Evolutionary conservation across 495 filamentous ascomycete genomes (phyloP).

Genomic region (Neurospora tetrasperma): DNA sequence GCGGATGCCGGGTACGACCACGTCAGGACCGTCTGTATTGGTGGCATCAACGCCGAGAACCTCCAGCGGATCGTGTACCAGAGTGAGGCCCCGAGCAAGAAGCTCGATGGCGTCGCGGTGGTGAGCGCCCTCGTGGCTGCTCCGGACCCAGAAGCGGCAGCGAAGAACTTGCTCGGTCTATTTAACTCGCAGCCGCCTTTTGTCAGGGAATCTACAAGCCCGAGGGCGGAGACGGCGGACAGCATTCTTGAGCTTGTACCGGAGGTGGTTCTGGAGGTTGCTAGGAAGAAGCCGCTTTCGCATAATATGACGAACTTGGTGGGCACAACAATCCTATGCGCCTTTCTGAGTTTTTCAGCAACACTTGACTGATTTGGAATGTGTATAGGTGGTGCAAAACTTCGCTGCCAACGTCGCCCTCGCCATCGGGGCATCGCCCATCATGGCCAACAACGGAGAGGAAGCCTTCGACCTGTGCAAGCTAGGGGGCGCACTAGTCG

Average conservation of each 20-base stretch:
- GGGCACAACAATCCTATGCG: not conserved
- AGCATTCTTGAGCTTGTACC: constrained; percentile 44
- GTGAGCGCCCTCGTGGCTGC: constrained; percentile 83
- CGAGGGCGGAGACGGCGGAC: constrained; percentile 35
- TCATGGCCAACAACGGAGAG: constrained; percentile 81
- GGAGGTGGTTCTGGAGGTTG: constrained; percentile 48
- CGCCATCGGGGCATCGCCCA: constrained; percentile 76
- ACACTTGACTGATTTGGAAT: not conserved
- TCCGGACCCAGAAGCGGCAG: constrained; percentile 48
- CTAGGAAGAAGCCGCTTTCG: constrained; percentile 56
- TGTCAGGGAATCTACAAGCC: constrained; percentile 48
- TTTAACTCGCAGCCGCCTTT: constrained; percentile 36
- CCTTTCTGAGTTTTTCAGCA: not conserved
- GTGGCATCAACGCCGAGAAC: constrained; percentile 76
- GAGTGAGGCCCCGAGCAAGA: constrained; percentile 38
- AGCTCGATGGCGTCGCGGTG: constrained; percentile 71
- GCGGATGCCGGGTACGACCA: constrained; percentile 20
- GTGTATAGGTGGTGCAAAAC: constrained; percentile 63
- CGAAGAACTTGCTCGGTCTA: constrained; percentile 43
- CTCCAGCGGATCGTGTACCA: constrained; percentile 63
- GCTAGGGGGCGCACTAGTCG: constrained; percentile 58
- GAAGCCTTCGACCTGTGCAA: constrained; percentile 71
- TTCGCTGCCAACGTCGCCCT: constrained; percentile 86
- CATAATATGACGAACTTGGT: constrained; percentile 93
- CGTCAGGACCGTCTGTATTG: constrained; percentile 64